Conservation (phyloP, 164 flowering plant species). For the Akebia trifoliata region DNA sequence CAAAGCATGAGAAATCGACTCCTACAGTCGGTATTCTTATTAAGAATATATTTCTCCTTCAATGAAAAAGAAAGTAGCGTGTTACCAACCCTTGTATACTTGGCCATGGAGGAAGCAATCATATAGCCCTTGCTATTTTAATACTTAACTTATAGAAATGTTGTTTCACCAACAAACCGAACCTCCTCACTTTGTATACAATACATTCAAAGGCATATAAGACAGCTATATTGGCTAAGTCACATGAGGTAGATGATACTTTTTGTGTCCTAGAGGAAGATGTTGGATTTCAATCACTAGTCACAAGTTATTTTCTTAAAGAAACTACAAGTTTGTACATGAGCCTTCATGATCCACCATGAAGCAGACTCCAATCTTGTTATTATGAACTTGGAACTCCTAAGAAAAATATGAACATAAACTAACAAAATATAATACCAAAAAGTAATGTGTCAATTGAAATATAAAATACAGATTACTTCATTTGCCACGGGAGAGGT, state of each 20-base stretch:
- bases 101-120: background rate
- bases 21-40: no score
- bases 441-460: background rate
- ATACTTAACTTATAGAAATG: background rate
- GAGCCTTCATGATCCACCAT: no score
- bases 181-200: background rate
- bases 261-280: background rate
- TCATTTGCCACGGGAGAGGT: constrained; percentile 88
- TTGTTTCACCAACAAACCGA: background rate
- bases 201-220: no score
- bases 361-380: no score
- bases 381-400: background rate
- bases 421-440: background rate
- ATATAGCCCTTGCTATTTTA: background rate
- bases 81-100: background rate
- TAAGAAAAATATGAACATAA: background rate
- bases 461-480: constrained; percentile 33
- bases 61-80: no score
- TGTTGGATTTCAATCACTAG: background rate
- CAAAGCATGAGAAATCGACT: no score
- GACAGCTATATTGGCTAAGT: no score
- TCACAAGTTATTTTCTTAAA: background rate
- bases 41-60: no score
- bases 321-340: background rate
- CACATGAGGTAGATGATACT: no score